These are phyloP conservation scores for Neurospora hispaniola DNA, from an alignment of 495 filamentous ascomycete species.

Conservation along the genomic window DNA sequence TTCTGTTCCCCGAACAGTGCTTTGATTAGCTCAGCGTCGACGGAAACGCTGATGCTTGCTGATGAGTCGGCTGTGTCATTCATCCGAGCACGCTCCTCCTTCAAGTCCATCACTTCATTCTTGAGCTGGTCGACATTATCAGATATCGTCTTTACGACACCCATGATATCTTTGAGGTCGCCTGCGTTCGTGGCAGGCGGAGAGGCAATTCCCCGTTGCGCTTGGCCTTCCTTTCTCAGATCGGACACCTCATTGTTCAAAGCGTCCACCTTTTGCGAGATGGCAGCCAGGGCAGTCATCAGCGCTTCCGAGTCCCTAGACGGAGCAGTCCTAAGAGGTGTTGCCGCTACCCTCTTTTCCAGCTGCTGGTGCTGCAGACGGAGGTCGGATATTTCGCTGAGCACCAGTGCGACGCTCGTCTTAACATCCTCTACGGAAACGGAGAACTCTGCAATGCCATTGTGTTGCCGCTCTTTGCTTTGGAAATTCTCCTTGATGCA, in stretches of 20 bases:
- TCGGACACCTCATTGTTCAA: conserved; percentile 9
- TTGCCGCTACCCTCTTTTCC: not conserved
- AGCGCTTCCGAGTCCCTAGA: not conserved
- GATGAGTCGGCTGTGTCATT: not conserved
- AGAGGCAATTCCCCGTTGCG: not conserved
- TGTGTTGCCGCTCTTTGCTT: not conserved
- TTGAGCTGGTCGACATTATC: not conserved
- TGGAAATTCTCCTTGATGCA: not conserved
- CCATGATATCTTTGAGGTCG: not conserved
- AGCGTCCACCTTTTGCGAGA: not conserved
- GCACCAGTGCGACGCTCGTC: conserved; percentile 1
- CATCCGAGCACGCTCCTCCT: not conserved
- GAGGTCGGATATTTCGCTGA: conserved; percentile 3
- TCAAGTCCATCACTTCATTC: not conserved
- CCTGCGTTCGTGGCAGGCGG: not conserved
- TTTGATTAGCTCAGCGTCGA: not conserved
- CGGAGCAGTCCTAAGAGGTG: not conserved
- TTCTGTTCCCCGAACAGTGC: not conserved
- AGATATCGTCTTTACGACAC: not conserved
- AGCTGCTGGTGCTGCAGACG: not conserved
- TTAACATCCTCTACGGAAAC: conserved; percentile 11
- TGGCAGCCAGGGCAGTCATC: not conserved
- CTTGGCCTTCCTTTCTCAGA: conserved; percentile 3
- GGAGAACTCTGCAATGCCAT: not conserved
- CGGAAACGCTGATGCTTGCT: not conserved